Evolutionary conservation across 2,329 filamentous ascomycete species (phyloP).

Genomic region (Pseudocercospora ulei): DNA sequence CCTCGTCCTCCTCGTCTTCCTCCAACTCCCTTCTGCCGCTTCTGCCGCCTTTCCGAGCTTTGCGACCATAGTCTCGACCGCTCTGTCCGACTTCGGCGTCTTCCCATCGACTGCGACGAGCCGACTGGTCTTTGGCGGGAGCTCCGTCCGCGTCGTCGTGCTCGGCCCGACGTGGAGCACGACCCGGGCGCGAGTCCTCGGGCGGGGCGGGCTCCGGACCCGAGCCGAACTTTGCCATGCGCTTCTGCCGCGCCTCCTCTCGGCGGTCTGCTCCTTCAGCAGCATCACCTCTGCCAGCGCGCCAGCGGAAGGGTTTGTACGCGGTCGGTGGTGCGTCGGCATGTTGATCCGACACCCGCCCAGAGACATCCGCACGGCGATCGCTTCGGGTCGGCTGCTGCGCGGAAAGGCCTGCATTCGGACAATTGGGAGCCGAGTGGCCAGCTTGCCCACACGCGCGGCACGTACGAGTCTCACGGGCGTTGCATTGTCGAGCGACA

Average conservation of each 20-base stretch:
- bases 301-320: not conserved
- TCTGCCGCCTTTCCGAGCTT: constrained; percentile 17
- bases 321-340: not conserved
- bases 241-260: constrained; percentile 3
- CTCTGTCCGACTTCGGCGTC: constrained; percentile 20
- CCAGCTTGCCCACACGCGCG: constrained; percentile 3
- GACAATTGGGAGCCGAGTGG: not conserved
- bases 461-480: not conserved
- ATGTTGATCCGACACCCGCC: not conserved
- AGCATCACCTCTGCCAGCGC: not conserved
- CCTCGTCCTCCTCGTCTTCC: constrained; percentile 31
- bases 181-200: not conserved
- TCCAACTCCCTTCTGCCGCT: constrained; percentile 19
- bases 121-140: constrained; percentile 9
- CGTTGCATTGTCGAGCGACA: constrained; percentile 12
- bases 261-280: not conserved
- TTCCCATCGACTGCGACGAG: constrained; percentile 18
- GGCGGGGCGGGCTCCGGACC: not conserved
- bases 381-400: not conserved
- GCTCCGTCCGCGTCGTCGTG: not conserved
- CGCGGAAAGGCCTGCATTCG: not conserved
- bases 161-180: not conserved
- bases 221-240: constrained; percentile 2
- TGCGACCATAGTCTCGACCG: constrained; percentile 14
- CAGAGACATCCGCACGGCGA: not conserved